Percentiles rank a stretch among this genome's conserved stretches.
phyloP scores from a whole-genome alignment of 2,329 filamentous ascomycete genomes.

The Trichoderma hamatum region DNA sequence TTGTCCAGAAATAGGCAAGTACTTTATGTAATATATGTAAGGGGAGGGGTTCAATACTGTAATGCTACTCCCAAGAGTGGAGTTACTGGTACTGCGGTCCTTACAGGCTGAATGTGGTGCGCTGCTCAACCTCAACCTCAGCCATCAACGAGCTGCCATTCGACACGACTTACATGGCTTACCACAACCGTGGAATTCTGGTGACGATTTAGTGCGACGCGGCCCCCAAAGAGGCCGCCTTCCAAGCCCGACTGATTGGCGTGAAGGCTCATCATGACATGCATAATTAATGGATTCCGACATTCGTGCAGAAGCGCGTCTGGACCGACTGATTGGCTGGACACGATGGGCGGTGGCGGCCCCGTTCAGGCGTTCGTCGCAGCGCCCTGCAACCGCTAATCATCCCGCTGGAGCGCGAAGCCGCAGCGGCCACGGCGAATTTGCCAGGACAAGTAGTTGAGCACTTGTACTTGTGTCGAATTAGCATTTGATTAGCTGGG shows the following conservation, averaged over 20 bases:
- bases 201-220: neutral
- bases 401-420: neutral
- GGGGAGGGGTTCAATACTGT: neutral
- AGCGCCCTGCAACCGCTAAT: slow-evolving; percentile 22
- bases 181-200: neutral
- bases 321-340: slow-evolving; percentile 27
- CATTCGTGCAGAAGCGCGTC: slow-evolving; percentile 30
- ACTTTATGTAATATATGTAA: neutral
- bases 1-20: neutral
- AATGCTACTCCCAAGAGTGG: neutral
- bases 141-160: neutral
- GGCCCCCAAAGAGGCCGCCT: slow-evolving; percentile 20
- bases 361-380: slow-evolving; percentile 20
- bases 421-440: neutral
- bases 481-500: neutral
- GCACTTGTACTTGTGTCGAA: neutral
- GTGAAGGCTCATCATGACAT: slow-evolving; percentile 33
- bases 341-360: slow-evolving; percentile 12
- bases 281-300: slow-evolving; percentile 28
- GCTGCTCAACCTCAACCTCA: neutral
- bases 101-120: neutral
- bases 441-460: neutral
- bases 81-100: neutral
- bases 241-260: slow-evolving; percentile 25
- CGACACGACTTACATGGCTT: neutral